Conservation (phyloP, 768 basidiomycete genomes). For the Amanita pallidorosea region DNA sequence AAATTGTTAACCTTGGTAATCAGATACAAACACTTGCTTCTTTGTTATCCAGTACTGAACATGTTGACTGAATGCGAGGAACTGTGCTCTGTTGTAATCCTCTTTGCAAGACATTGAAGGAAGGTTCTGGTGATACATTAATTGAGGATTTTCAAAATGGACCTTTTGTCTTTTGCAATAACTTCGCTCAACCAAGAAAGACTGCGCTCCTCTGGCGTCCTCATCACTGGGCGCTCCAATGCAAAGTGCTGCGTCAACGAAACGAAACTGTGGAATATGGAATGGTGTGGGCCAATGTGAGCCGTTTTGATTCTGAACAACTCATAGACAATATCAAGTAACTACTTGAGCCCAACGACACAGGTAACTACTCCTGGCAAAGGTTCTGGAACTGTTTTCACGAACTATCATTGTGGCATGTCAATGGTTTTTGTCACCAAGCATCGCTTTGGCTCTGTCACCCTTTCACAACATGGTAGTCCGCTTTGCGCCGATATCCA, state of each 20-base stretch:
- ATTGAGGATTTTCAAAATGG: slow-evolving; percentile 5
- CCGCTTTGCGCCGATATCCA: neutral
- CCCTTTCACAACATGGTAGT: neutral
- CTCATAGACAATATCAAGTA: neutral
- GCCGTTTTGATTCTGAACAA: neutral
- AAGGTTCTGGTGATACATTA: slow-evolving; percentile 5
- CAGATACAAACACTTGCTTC: too few relatives aligned
- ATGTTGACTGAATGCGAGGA: too few relatives aligned
- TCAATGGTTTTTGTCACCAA: slow-evolving; percentile 1
- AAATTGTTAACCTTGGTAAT: too few relatives aligned
- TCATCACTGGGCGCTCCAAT: slow-evolving; percentile 1
- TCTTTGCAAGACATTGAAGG: slow-evolving; percentile 1
- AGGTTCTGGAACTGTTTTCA: slow-evolving; percentile 11
- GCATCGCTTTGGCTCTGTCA: neutral
- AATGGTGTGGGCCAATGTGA: neutral
- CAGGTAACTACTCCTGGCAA: slow-evolving; percentile 12
- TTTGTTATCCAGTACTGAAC: too few relatives aligned
- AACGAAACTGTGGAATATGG: slow-evolving; percentile 5
- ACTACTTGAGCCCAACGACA: slow-evolving; percentile 10
- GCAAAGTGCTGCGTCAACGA: slow-evolving; percentile 1
- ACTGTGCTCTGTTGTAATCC: too few relatives aligned
- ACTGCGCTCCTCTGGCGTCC: neutral
- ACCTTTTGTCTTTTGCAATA: slow-evolving; percentile 1
- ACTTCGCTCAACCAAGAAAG: slow-evolving; percentile 7
- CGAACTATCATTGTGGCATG: slow-evolving; percentile 8